phyloP scores from a whole-genome alignment of 805 yeast genomes.

The Sungouiella thailandica region DNA sequence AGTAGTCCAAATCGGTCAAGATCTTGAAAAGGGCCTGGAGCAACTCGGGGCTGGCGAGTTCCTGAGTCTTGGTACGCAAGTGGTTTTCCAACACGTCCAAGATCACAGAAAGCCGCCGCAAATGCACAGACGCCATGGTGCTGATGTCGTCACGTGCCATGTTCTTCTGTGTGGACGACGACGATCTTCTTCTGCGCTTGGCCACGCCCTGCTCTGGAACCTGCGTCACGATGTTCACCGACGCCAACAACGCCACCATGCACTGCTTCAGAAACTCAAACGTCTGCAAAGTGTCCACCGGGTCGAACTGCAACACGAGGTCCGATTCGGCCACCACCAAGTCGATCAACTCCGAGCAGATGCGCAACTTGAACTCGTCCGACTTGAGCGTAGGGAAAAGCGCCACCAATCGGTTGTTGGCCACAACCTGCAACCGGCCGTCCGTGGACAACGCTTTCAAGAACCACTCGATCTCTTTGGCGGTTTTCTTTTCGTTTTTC shows the following conservation, averaged over 20 bases:
- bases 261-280: slow-evolving; percentile 50
- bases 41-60: slow-evolving; percentile 39
- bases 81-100: slow-evolving; percentile 70
- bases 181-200: slow-evolving; percentile 78
- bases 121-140: slow-evolving; percentile 69
- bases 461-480: slow-evolving; percentile 56
- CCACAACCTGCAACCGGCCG: slow-evolving; percentile 34
- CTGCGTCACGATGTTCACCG: slow-evolving; percentile 50
- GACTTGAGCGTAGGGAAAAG: slow-evolving; percentile 53
- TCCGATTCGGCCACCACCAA: slow-evolving; percentile 47
- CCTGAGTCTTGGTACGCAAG: slow-evolving; percentile 29
- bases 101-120: slow-evolving; percentile 70
- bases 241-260: slow-evolving; percentile 54
- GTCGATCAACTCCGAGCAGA: slow-evolving; percentile 46
- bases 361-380: slow-evolving; percentile 48
- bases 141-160: slow-evolving; percentile 67
- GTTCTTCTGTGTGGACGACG: slow-evolving; percentile 72
- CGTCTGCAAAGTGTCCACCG: slow-evolving; percentile 46
- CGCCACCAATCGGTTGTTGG: slow-evolving; percentile 47
- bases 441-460: slow-evolving; percentile 38
- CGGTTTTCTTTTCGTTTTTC: slow-evolving; percentile 47
- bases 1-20: slow-evolving; percentile 70
- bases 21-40: slow-evolving; percentile 53
- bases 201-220: slow-evolving; percentile 49
- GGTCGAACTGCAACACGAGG: slow-evolving; percentile 25